Conservation (phyloP, 148 eudicot species). For the Vaccinium vitisidaea region DNA sequence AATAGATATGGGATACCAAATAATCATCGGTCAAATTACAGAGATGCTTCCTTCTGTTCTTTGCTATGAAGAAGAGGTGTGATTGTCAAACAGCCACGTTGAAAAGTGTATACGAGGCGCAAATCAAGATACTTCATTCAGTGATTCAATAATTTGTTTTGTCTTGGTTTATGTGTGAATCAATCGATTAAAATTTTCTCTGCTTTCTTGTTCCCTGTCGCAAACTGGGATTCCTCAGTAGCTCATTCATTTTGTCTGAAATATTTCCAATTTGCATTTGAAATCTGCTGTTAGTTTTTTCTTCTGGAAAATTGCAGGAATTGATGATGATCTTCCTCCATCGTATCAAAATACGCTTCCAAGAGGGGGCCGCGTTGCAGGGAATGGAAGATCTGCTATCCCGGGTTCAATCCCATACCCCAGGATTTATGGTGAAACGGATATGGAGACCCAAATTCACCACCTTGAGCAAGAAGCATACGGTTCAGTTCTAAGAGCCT, state of each 20-base stretch:
- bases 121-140: background rate
- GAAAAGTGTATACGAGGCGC: background rate
- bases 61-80: background rate
- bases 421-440: constrained; percentile 45
- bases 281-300: background rate
- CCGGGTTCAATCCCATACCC: constrained; percentile 40
- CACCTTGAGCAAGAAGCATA: constrained; percentile 73
- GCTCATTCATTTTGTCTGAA: background rate
- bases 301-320: too few species aligned
- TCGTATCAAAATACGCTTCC: too few species aligned
- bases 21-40: too few species aligned
- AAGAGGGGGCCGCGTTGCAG: too few species aligned
- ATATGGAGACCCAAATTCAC: constrained; percentile 63
- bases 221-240: constrained; percentile 1
- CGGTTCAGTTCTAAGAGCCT: constrained; percentile 62
- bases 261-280: background rate
- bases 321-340: too few species aligned
- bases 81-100: background rate
- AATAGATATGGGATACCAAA: too few species aligned
- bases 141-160: background rate
- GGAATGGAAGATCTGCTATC: constrained; percentile 43
- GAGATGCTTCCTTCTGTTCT: background rate
- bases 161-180: background rate
- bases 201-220: background rate
- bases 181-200: background rate